These are phyloP conservation scores for Penicillium egyptiacum DNA, from an alignment of 495 filamentous ascomycete species.

Conservation along the genomic window DNA sequence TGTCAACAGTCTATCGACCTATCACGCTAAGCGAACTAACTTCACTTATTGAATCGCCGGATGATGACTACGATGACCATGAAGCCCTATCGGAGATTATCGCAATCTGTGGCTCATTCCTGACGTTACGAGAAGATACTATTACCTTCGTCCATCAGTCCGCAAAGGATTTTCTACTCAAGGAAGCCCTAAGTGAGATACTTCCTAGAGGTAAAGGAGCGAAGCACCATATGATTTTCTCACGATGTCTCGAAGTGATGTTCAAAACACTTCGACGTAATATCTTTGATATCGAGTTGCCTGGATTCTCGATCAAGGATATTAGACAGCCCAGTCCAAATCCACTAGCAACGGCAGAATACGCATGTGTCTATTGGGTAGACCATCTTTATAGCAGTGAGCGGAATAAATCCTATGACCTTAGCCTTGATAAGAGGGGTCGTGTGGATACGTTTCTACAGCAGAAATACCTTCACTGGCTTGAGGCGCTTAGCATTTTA, in stretches of 20 bases:
- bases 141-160: slow-evolving; percentile 48
- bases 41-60: slow-evolving; percentile 18
- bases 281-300: slow-evolving; percentile 21
- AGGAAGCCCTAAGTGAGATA: slow-evolving; percentile 9
- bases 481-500: slow-evolving; percentile 37
- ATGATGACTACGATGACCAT: background rate
- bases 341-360: slow-evolving; percentile 22
- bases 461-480: slow-evolving; percentile 36
- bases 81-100: slow-evolving; percentile 13
- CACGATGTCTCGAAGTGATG: slow-evolving; percentile 27
- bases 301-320: slow-evolving; percentile 11
- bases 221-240: slow-evolving; percentile 33
- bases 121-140: slow-evolving; percentile 23
- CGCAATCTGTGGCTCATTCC: slow-evolving; percentile 20
- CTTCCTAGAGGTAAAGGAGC: slow-evolving; percentile 19
- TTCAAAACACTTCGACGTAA: slow-evolving; percentile 19
- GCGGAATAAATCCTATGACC: too few relatives aligned
- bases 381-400: slow-evolving; percentile 27
- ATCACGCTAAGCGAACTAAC: slow-evolving; percentile 27
- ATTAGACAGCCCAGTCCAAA: slow-evolving; percentile 9
- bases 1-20: slow-evolving; percentile 27
- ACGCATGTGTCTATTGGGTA: slow-evolving; percentile 44
- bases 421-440: background rate
- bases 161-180: slow-evolving; percentile 38
- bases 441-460: slow-evolving; percentile 23